Percentiles rank a stretch among this genome's conserved stretches.
These are phyloP conservation scores for Apiospora pterosperma DNA, from an alignment of 2,329 filamentous ascomycete species.

Conservation along the genomic window DNA sequence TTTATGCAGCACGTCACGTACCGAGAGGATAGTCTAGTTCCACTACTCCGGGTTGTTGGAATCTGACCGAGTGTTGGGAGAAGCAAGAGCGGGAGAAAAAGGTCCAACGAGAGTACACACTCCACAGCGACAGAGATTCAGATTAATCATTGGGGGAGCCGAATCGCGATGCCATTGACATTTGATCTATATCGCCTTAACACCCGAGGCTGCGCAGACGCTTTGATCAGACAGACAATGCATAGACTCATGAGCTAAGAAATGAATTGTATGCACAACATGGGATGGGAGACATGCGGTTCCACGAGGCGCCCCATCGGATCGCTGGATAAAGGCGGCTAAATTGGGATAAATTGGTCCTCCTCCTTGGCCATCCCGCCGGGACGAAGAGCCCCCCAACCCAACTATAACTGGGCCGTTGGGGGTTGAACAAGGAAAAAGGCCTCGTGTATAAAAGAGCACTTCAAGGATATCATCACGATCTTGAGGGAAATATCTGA, in stretches of 20 bases:
- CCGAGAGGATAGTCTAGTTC: too few species aligned
- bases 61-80: too few species aligned
- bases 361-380: constrained; percentile 6
- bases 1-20: background rate
- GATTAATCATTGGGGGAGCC: background rate
- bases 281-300: background rate
- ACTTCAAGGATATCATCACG: background rate
- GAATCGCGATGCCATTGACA: background rate
- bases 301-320: background rate
- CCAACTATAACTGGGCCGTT: background rate
- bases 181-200: too few species aligned
- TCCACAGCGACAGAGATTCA: too few species aligned
- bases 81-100: too few species aligned
- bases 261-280: too few species aligned
- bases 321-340: constrained; percentile 11
- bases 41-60: too few species aligned
- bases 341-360: constrained; percentile 13
- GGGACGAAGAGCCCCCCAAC: background rate
- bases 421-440: background rate
- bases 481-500: background rate
- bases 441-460: background rate
- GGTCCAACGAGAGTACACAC: background rate
- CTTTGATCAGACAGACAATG: too few species aligned
- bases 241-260: too few species aligned
- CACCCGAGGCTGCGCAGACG: background rate